These are phyloP conservation scores for Cladosporium sp. DNA, from an alignment of 2,329 filamentous ascomycete species.

Conservation along the genomic window DNA sequence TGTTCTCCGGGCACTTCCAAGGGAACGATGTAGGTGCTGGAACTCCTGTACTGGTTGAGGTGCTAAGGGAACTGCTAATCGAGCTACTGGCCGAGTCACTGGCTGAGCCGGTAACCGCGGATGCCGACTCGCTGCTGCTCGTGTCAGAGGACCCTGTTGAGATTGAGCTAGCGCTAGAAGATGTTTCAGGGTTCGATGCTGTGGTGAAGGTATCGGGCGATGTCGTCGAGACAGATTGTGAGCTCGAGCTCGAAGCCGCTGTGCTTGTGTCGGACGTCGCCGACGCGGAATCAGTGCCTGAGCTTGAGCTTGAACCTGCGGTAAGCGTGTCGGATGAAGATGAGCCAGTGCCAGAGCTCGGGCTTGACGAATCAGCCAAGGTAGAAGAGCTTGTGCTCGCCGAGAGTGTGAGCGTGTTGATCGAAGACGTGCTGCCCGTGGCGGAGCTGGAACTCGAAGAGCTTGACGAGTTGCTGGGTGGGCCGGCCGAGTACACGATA, in stretches of 20 bases:
- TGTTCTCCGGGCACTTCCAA: not conserved
- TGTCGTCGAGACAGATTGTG: not conserved
- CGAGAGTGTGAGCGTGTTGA: not conserved
- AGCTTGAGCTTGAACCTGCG: not conserved
- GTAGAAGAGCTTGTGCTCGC: not conserved
- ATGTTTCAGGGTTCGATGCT: not conserved
- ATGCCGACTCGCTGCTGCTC: not conserved
- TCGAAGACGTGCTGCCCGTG: not conserved
- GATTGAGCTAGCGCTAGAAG: not conserved
- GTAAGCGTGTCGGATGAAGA: not conserved
- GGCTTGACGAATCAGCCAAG: not conserved
- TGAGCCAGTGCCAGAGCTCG: not conserved
- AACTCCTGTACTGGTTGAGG: not conserved
- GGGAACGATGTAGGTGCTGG: not conserved
- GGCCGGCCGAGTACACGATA: constrained; percentile 10
- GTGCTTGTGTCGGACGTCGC: not conserved
- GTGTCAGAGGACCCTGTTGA: not conserved
- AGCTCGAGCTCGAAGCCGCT: not conserved
- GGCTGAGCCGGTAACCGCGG: not conserved
- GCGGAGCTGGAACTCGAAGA: constrained; percentile 9
- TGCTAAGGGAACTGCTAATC: not conserved
- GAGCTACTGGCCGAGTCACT: not conserved
- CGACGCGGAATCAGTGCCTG: not conserved
- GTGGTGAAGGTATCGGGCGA: not conserved
- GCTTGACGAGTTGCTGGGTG: not conserved